phyloP scores from a whole-genome alignment of 192 early-diverging fungal species.

The Podila clonocystis region DNA sequence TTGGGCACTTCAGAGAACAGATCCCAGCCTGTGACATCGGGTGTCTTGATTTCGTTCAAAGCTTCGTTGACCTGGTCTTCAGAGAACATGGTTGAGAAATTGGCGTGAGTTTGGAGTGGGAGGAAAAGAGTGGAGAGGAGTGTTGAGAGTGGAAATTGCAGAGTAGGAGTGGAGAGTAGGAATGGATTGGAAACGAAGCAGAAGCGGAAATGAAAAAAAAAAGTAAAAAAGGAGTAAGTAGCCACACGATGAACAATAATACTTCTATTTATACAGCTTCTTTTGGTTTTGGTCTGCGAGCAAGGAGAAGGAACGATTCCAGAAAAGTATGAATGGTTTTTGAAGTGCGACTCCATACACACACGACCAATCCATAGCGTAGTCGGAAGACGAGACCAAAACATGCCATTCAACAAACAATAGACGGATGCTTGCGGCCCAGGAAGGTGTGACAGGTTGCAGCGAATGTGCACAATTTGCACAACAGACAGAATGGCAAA shows the following conservation, averaged over 20 bases:
- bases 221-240: background rate
- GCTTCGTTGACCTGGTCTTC: constrained; percentile 27
- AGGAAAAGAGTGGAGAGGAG: background rate
- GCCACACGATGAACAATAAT: background rate
- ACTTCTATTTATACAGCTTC: background rate
- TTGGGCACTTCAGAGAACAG: constrained; percentile 38
- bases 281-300: no score
- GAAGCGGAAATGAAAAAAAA: background rate
- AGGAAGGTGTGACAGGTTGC: no score
- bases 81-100: constrained; percentile 18
- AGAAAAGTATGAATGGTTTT: no score
- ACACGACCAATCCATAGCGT: no score
- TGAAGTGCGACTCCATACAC: no score
- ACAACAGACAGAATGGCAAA: no score
- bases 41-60: constrained; percentile 20
- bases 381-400: no score
- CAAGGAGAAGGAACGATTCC: no score
- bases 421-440: no score
- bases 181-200: background rate
- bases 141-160: background rate
- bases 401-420: no score
- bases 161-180: no score
- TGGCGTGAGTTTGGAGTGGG: background rate
- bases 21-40: constrained; percentile 32
- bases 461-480: no score